Conservation (phyloP, 306 rosid species). For the Trifolium repens region DNA sequence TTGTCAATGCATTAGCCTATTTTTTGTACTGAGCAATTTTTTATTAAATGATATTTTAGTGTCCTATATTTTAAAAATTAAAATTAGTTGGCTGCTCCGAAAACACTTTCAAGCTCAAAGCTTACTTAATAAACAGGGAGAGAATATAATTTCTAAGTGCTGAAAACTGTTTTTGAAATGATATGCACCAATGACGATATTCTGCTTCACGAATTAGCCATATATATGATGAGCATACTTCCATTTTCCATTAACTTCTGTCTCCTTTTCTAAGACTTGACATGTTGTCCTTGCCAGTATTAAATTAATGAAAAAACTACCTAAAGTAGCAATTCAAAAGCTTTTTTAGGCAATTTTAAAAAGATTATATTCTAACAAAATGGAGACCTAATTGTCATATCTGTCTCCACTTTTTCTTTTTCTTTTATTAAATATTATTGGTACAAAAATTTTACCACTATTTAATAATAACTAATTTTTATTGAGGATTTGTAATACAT, state of each 20-base stretch:
- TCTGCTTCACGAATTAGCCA: neutral
- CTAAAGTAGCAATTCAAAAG: neutral
- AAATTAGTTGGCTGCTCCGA: neutral
- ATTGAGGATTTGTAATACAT: no score
- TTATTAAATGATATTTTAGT: no score
- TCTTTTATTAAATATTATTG: no score
- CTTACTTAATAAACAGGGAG: neutral
- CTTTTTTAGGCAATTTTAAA: neutral
- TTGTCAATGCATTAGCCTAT: no score
- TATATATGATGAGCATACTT: slow-evolving; percentile 20
- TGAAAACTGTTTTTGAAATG: slow-evolving; percentile 24
- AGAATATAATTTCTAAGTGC: slow-evolving; percentile 7
- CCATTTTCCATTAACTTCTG: slow-evolving; percentile 20
- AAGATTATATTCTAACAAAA: slow-evolving; percentile 49
- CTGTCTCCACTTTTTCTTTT: slow-evolving; percentile 9
- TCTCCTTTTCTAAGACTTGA: slow-evolving; percentile 44
- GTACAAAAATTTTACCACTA: no score
- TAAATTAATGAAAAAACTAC: neutral
- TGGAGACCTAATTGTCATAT: slow-evolving; percentile 17
- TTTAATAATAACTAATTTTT: no score
- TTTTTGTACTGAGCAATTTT: no score
- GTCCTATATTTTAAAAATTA: neutral
- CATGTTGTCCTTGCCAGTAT: slow-evolving; percentile 44
- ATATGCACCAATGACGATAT: slow-evolving; percentile 1
- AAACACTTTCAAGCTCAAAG: neutral